Evolutionary conservation across 2,329 filamentous ascomycete species (phyloP).

Genomic region (Aaosphaeria pasadenensis): DNA sequence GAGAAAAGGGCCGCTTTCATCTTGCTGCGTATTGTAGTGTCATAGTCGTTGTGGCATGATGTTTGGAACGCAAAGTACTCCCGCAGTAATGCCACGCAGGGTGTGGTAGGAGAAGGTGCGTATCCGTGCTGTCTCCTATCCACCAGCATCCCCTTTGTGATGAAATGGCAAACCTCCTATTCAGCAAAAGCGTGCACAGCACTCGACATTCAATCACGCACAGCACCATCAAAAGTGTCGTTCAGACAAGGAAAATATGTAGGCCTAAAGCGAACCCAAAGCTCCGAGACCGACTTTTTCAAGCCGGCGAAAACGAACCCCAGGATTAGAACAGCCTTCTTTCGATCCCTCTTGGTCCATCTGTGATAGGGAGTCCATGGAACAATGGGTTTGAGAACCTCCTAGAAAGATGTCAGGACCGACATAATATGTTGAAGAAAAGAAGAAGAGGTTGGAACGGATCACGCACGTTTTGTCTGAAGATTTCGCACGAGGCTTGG

Average conservation of each 20-base stretch:
- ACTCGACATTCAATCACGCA: not conserved
- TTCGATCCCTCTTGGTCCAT: conserved; percentile 31
- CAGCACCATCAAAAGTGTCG: not conserved
- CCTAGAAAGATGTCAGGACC: conserved; percentile 5
- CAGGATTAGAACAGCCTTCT: conserved; percentile 41
- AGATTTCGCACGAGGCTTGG: conserved; percentile 2
- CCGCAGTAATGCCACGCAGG: no score
- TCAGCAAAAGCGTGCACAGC: not conserved
- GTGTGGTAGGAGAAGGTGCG: no score
- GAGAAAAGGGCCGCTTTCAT: no score
- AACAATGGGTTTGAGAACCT: conserved; percentile 1
- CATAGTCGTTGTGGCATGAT: no score
- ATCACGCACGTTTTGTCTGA: not conserved
- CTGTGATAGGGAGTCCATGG: conserved; percentile 27
- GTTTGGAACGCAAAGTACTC: no score
- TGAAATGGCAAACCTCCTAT: no score
- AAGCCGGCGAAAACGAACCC: conserved; percentile 32
- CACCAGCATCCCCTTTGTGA: no score
- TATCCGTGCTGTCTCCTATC: no score
- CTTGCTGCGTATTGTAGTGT: no score
- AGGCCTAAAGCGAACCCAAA: conserved; percentile 41
- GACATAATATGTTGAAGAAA: conserved; percentile 6
- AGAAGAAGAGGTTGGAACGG: conserved; percentile 1
- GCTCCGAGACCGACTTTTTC: conserved; percentile 29
- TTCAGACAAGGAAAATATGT: conserved; percentile 16